phyloP scores from a whole-genome alignment of 352 stramenopile species.

The Globisporangium mamillatum region DNA sequence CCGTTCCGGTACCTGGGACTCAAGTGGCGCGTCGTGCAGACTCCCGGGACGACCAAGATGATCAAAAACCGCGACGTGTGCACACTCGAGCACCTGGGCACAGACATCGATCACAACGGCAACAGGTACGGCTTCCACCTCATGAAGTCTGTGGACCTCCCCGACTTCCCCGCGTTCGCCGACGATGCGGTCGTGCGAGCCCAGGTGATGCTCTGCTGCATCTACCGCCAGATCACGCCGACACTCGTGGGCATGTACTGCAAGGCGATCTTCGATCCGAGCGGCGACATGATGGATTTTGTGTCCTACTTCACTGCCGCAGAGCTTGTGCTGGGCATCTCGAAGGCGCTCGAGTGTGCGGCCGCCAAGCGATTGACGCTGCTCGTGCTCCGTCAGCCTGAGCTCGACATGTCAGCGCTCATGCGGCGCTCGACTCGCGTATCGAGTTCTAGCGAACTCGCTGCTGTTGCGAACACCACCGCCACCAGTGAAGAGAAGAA shows the following conservation, averaged over 20 bases:
- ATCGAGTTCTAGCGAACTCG: constrained; percentile 4
- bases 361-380: constrained; percentile 14
- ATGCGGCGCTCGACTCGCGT: not conserved
- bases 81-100: constrained; percentile 46
- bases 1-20: constrained; percentile 47
- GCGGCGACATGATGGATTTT: constrained; percentile 13
- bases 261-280: constrained; percentile 15
- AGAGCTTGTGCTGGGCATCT: constrained; percentile 15
- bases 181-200: constrained; percentile 5
- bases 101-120: constrained; percentile 26
- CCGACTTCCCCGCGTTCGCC: not conserved
- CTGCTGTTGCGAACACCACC: too few relatives aligned
- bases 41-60: constrained; percentile 24
- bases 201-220: constrained; percentile 15
- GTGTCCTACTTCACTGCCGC: constrained; percentile 14
- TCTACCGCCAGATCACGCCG: constrained; percentile 15
- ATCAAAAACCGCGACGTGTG: constrained; percentile 46
- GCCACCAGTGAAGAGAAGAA: constrained; percentile 8
- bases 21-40: constrained; percentile 40
- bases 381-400: constrained; percentile 3
- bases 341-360: constrained; percentile 16
- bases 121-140: constrained; percentile 34
- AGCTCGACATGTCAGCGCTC: not conserved
- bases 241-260: constrained; percentile 11
- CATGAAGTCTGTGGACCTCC: constrained; percentile 17